Percentiles rank a stretch among this genome's conserved stretches.
phyloP scores from a whole-genome alignment of 2,329 filamentous ascomycete genomes.

The Aspergillus sp. region DNA sequence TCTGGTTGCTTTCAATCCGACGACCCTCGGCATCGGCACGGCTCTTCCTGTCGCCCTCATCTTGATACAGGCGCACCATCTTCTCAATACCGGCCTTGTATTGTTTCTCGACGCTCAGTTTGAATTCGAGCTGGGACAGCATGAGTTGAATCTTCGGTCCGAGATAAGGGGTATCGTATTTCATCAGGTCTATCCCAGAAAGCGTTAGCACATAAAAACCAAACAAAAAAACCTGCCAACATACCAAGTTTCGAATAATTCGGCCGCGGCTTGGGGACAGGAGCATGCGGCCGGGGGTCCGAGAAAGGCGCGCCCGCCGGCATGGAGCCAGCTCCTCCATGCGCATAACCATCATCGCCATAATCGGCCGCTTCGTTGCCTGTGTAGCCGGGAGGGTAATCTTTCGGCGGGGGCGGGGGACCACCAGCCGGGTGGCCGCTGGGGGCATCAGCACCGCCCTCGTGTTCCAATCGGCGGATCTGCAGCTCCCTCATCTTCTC shows the following conservation, averaged over 20 bases:
- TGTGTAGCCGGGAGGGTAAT: conserved; percentile 45
- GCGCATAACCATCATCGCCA: conserved; percentile 49
- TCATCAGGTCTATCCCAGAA: conserved; percentile 68
- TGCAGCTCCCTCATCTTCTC: conserved; percentile 82
- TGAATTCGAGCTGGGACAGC: conserved; percentile 97
- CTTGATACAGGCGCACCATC: conserved; percentile 95
- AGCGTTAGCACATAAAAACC: conserved; percentile 1
- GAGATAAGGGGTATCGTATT: conserved; percentile 92
- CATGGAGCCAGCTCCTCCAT: conserved; percentile 63
- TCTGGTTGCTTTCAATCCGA: conserved; percentile 91
- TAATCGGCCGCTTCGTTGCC: conserved; percentile 54
- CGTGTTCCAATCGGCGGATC: conserved; percentile 61
- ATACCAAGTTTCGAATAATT: conserved; percentile 95
- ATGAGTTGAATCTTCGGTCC: conserved; percentile 97
- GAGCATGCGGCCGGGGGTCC: conserved; percentile 57
- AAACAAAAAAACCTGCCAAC: conserved; percentile 29
- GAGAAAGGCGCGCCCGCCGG: conserved; percentile 72
- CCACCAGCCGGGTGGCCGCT: conserved; percentile 36
- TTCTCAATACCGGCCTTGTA: conserved; percentile 99
- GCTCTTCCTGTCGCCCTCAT: conserved; percentile 95
- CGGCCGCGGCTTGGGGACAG: conserved; percentile 63
- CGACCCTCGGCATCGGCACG: conserved; percentile 83
- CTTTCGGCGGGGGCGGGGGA: conserved; percentile 66
- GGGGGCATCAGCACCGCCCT: conserved; percentile 34
- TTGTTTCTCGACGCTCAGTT: conserved; percentile 96